A percentile compares a stretch with the other conserved stretches of the same genome.
Conservation (phyloP, 2,329 filamentous ascomycete genomes). For the Xylaria sp. region DNA sequence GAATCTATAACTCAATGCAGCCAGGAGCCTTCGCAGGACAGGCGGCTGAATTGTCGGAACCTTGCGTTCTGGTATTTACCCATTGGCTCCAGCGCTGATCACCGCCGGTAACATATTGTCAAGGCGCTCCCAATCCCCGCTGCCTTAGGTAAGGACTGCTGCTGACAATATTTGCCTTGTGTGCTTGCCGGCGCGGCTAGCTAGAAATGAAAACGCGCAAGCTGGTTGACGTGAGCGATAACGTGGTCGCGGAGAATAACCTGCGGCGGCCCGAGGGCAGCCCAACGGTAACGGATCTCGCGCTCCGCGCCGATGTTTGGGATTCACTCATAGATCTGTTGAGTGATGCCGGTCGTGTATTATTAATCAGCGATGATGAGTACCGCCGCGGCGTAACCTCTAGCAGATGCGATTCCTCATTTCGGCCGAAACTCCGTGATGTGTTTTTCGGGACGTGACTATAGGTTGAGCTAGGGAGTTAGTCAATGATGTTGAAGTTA, state of each 20-base stretch:
- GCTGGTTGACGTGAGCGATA: not conserved
- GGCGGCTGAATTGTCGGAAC: constrained; percentile 28
- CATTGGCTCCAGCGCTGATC: constrained; percentile 29
- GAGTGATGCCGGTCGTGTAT: not conserved
- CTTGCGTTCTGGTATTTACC: constrained; percentile 20
- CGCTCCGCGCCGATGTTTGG: not conserved
- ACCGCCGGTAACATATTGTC: constrained; percentile 5
- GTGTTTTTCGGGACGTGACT: not conserved
- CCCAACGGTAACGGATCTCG: too few relatives aligned
- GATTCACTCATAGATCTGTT: not conserved
- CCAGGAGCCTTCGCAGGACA: constrained; percentile 1
- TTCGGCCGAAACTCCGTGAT: not conserved
- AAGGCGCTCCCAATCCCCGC: not conserved
- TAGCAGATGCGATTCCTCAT: not conserved
- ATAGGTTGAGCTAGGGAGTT: not conserved
- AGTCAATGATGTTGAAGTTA: not conserved
- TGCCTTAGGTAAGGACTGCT: not conserved
- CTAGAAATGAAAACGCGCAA: not conserved
- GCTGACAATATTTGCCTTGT: constrained; percentile 2
- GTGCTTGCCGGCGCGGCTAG: not conserved
- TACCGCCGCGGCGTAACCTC: not conserved
- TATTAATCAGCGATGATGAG: not conserved
- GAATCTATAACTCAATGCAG: not conserved
- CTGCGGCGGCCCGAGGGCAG: not conserved
- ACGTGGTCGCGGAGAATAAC: not conserved